phyloP scores from a whole-genome alignment of 1,139 yeast species.

The Groenewaldozyma sp. region DNA sequence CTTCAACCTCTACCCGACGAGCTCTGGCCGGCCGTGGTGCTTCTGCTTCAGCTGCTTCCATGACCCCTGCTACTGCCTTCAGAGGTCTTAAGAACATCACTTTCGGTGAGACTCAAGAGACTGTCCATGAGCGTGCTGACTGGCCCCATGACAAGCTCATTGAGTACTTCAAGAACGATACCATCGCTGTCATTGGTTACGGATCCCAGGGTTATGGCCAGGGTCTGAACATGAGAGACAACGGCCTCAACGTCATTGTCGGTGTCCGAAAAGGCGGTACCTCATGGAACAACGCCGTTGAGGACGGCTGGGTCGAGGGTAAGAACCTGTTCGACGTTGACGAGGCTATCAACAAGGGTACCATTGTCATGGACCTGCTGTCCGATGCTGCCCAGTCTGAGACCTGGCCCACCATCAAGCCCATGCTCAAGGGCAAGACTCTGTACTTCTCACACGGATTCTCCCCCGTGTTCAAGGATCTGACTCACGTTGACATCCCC shows the following conservation, averaged over 20 bases:
- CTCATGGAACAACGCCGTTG: slow-evolving; percentile 98
- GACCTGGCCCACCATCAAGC: slow-evolving; percentile 84
- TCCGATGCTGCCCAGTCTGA: slow-evolving; percentile 99
- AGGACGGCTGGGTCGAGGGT: slow-evolving; percentile 99
- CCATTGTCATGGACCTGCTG: slow-evolving; percentile 92
- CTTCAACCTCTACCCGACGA: slow-evolving; percentile 22
- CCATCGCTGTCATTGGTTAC: slow-evolving; percentile 95
- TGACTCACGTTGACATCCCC: slow-evolving; percentile 96
- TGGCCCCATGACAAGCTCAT: slow-evolving; percentile 97
- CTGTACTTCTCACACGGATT: slow-evolving; percentile 98
- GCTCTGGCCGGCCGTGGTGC: slow-evolving; percentile 18
- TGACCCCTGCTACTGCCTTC: slow-evolving; percentile 18
- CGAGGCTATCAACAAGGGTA: slow-evolving; percentile 89
- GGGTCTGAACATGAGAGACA: slow-evolving; percentile 98
- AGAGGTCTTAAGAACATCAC: slow-evolving; percentile 90
- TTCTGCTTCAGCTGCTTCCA: slow-evolving; percentile 12
- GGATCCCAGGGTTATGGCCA: slow-evolving; percentile 99
- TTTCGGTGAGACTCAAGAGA: slow-evolving; percentile 92
- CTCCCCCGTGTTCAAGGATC: slow-evolving; percentile 97
- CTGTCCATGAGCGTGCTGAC: slow-evolving; percentile 97
- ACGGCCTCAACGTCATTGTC: slow-evolving; percentile 91
- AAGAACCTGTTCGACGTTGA: slow-evolving; percentile 91
- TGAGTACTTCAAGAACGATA: slow-evolving; percentile 96
- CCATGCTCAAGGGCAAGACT: slow-evolving; percentile 92
- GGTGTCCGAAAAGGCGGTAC: slow-evolving; percentile 99